Evolutionary conservation across 164 flowering plant genomes (phyloP), one percentile per base, ranked within the genome.

Genomic region (Aristolochia californica): DNA sequence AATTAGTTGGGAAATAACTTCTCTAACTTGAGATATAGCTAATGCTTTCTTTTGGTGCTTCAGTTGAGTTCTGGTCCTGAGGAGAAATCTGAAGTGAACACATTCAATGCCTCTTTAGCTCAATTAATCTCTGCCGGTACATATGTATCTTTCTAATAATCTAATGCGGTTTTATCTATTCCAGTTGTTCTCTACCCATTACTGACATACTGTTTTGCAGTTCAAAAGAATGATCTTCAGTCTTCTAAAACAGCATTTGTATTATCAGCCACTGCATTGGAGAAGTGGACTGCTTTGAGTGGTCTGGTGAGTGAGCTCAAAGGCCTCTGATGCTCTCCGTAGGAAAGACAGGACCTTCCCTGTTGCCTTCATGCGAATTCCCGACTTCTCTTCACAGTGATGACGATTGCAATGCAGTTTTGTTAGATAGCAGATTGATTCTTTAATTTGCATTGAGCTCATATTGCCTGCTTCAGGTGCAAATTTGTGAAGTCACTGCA

Each of bases 51-150:
- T 60, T 23, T 28, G 24, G 48, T 30, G 13, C 2, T 21, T 38
- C 62, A 64, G 68, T 49, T 64, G 50, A 64, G 68, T 44, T 51
- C 68, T 38, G 44, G 68, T 57, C 61, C 62, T 5, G 68, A 58
- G 58, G 68, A 64, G 45, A 64, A 25, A 53, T 5, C 23, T 18
- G 57, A 57, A 34, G 62, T 58, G 15, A 51, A 58, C 15, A 17
- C 58, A 44, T 64, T 58, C 58, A 58, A 58, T 26, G 18, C 58
- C 28, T 64, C 68, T 18, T 51, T 64, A 44, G 62, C 58, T 50
- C 58, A 62, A 8, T 25, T 64, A 40, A 64, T 64, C 4, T 48
- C 57, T 49, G 57, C 67, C 27, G 62, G 67, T 64, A 25, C 20
- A 23, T 4, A 17, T 47, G 20, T n/a, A 45, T 13, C 5, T 20